Evolutionary conservation across 306 rosid genomes (phyloP), one percentile per base, ranked within the genome.

Genomic region (Rosa multiflora): DNA sequence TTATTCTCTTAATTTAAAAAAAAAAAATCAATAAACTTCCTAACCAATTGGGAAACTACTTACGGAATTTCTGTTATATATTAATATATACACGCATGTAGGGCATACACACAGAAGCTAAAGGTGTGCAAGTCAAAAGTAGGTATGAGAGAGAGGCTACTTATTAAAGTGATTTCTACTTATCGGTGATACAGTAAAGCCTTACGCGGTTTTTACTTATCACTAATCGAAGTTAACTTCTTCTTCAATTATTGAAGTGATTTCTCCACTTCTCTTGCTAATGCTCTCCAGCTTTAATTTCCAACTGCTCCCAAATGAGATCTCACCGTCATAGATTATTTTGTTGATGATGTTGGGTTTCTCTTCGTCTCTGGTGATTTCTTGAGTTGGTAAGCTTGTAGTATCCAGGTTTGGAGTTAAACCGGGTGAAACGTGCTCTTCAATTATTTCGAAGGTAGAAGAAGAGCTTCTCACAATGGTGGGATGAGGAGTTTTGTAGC

Each of bases 291-390:
- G 20, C 40, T 68, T 70, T 58, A 72, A 51, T 32, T 82, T 84
- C 90, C 87, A 84, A 70, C 87, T 88, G 10, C 85, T 82, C 43
- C 89, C 86, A 72, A 89, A 89, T 0, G 93, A 89, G 82, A 87
- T 82, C 83, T 89, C 91, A 59, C 93, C 91, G 43, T 87, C 86
- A 73, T 82, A 87, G 88, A 55, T 74, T 75, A 76, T 83, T 74
- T 69, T 82, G 79, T 73, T 75, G 75, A 71, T 69, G 58, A 68
- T 68, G 80, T 26, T 79, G 10, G 70, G 52, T n/a, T 71, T 81
- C 5, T 70, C 74, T 80, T 82, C 88, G 47, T 44, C 86, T 21
- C 78, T 80, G 51, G 47, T 61, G 10, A 75, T 73, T 68, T 63
- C 85, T 21, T 58, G 69, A 75, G 37, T 26, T 26, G 20, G 61